Conservation (phyloP, 345 rosid genomes). For the Viola odorata region DNA sequence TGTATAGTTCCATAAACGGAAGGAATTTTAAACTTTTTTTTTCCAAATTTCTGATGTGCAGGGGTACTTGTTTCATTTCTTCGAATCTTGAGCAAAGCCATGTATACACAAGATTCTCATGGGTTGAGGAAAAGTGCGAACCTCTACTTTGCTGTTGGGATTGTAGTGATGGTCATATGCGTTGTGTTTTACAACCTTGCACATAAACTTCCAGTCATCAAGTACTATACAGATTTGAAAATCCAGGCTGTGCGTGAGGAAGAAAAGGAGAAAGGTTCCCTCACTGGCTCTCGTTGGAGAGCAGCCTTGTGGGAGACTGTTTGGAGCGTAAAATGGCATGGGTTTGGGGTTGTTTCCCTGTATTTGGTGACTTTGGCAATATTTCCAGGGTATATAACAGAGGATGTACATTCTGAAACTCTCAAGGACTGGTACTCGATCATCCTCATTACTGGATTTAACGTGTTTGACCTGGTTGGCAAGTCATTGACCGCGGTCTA, state of each 20-base stretch:
- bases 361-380: slow-evolving; percentile 70
- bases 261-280: slow-evolving; percentile 39
- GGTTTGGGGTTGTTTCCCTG: slow-evolving; percentile 59
- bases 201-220: slow-evolving; percentile 70
- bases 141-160: slow-evolving; percentile 67
- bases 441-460: slow-evolving; percentile 65
- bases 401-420: slow-evolving; percentile 74
- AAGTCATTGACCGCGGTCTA: slow-evolving; percentile 71
- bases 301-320: slow-evolving; percentile 53
- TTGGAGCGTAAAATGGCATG: slow-evolving; percentile 64
- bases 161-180: slow-evolving; percentile 72
- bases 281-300: slow-evolving; percentile 60
- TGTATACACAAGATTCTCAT: slow-evolving; percentile 55
- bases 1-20: neutral
- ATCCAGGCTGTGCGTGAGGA: slow-evolving; percentile 49
- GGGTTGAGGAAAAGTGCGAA: slow-evolving; percentile 79
- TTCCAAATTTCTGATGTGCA: slow-evolving; percentile 25
- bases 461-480: slow-evolving; percentile 88
- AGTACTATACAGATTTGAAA: slow-evolving; percentile 61
- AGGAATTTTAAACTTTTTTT: neutral
- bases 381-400: slow-evolving; percentile 89
- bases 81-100: slow-evolving; percentile 75
- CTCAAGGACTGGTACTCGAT: slow-evolving; percentile 85
- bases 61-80: slow-evolving; percentile 89
- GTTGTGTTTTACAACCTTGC: slow-evolving; percentile 61